Base-by-base conservation (phyloP, 768 basidiomycete species). In the Mycena venus region DNA sequence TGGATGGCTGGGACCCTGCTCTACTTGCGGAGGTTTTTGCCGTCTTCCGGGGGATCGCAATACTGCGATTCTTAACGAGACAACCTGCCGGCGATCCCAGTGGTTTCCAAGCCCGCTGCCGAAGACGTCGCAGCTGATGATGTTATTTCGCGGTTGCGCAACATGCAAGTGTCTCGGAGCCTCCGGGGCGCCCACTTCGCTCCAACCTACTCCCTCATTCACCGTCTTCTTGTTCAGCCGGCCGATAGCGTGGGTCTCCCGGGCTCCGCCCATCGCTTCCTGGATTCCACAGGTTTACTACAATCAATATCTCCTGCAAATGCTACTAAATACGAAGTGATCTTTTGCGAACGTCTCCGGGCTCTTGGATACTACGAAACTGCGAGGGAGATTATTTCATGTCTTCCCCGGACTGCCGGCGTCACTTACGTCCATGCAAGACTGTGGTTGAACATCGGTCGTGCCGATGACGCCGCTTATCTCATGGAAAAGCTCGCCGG, bases 321-420 rank as follows among this genome's bases (percentile, higher is more conserved):
- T 74, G 91, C 92, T 14, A 91, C 92, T 9, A 85, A 89, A 75
- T 88, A 86, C 58, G 97, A 98, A 81, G 90, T 93, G 34, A 78
- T 89, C 53, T 92, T 96, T 78, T 95, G 93, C 78, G 91, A 96
- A 74, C 84, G 86, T 32, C 87, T 98, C 55, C 87, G 94, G 42
- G 80, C 84, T 2, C 84, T 94, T 64, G 93, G 92, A 19, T 92
- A 93, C 78, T 85, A 87, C 70, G 87, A 90, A 70, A 85, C 90
- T 40, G 88, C 94, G 2, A 83, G 88, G 61, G 92, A 94, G 73
- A 85, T 95, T 68, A 83, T 95, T 56, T 90, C 91, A 27, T 94
- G 94, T 91, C 88, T 97, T 31, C 96, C 96, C 14, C 86, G 92
- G 58, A 93, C 94, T 19, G 91, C 96, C 31, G 94, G 90, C 4